phyloP scores from a whole-genome alignment of 768 basidiomycete species.

The Kwoniella botswanensis region DNA sequence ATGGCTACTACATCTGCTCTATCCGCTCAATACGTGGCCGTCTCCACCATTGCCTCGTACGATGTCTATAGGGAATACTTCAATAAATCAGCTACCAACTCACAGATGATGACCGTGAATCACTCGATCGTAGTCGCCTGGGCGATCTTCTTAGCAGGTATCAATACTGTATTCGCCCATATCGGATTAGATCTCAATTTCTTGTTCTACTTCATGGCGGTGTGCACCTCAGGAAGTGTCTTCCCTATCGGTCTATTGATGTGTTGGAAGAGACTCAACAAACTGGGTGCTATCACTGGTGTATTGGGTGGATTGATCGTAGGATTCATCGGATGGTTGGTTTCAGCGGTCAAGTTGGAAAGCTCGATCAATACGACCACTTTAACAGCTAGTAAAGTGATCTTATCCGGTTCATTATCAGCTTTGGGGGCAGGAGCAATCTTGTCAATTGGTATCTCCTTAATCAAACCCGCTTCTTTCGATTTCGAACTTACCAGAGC shows the following conservation, averaged over 20 bases:
- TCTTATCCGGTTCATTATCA: slow-evolving; percentile 16
- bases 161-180: slow-evolving; percentile 13
- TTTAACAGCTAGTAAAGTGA: slow-evolving; percentile 18
- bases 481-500: slow-evolving; percentile 23
- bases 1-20: slow-evolving; percentile 23
- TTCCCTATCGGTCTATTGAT: slow-evolving; percentile 19
- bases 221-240: slow-evolving; percentile 19
- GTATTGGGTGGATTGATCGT: slow-evolving; percentile 16
- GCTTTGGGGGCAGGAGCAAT: slow-evolving; percentile 20
- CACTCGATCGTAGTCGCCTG: slow-evolving; percentile 11
- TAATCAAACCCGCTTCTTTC: slow-evolving; percentile 15
- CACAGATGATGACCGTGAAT: slow-evolving; percentile 19
- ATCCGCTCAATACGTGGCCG: slow-evolving; percentile 18
- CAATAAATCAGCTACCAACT: slow-evolving; percentile 19
- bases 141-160: slow-evolving; percentile 19
- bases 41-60: slow-evolving; percentile 15
- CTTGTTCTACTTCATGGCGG: slow-evolving; percentile 26
- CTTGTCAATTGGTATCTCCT: slow-evolving; percentile 18
- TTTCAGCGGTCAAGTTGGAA: slow-evolving; percentile 16
- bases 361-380: slow-evolving; percentile 15
- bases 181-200: slow-evolving; percentile 23
- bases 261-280: slow-evolving; percentile 21
- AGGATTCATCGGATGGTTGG: slow-evolving; percentile 19
- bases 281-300: slow-evolving; percentile 11
- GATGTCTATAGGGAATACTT: slow-evolving; percentile 21